phyloP scores from a whole-genome alignment of 192 early-diverging fungal genomes.

The Podila minutissima region DNA sequence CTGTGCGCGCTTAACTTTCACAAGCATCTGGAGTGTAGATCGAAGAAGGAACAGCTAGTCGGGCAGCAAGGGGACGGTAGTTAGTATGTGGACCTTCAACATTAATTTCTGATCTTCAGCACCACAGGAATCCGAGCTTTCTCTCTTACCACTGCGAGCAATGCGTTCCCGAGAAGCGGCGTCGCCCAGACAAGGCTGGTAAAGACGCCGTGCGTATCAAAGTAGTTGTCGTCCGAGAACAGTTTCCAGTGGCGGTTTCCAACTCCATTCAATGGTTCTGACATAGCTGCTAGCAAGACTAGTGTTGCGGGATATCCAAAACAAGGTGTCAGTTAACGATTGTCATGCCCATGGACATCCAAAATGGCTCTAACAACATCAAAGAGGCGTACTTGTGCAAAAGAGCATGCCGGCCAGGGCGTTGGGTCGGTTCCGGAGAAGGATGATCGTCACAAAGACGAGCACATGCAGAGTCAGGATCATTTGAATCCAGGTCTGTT shows the following conservation, averaged over 20 bases:
- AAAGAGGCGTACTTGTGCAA: constrained; percentile 38
- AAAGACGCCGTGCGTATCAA: constrained; percentile 59
- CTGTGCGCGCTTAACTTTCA: constrained; percentile 54
- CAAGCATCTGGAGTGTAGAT: constrained; percentile 35
- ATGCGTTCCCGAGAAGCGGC: constrained; percentile 52
- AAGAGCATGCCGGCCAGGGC: constrained; percentile 53
- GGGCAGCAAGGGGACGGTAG: neutral
- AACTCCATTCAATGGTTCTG: constrained; percentile 57
- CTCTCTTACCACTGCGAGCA: constrained; percentile 47
- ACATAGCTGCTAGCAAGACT: constrained; percentile 57
- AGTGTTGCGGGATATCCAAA: neutral
- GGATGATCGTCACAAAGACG: constrained; percentile 44
- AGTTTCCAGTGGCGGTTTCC: constrained; percentile 49
- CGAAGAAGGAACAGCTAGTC: constrained; percentile 49
- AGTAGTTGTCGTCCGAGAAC: constrained; percentile 62
- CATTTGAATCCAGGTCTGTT: constrained; percentile 56
- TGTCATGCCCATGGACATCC: neutral
- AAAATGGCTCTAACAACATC: neutral
- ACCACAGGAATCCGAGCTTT: neutral
- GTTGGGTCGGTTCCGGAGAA: constrained; percentile 53
- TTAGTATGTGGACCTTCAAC: neutral
- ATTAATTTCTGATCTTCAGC: no score
- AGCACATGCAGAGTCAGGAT: constrained; percentile 53
- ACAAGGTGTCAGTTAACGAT: no score
- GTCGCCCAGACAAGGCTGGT: constrained; percentile 52